These are phyloP conservation scores for Cercospora sp. DNA, from an alignment of 2,329 filamentous ascomycete species.

Conservation along the genomic window DNA sequence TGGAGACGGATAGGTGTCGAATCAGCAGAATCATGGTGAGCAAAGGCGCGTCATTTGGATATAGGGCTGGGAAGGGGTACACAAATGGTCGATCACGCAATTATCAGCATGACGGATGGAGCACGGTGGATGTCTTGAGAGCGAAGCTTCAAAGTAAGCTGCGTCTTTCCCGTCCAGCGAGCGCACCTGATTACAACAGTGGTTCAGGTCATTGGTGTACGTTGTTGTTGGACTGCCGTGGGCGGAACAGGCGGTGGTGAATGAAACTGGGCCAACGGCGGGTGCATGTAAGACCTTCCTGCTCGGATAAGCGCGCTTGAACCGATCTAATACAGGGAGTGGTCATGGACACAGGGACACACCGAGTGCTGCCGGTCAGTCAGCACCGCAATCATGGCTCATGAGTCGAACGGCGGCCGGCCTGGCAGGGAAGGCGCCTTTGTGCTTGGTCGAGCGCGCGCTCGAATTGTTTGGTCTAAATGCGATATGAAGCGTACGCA, in stretches of 20 bases:
- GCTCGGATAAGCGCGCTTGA: background rate
- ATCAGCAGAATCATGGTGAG: background rate
- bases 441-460: background rate
- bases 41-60: background rate
- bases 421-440: background rate
- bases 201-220: background rate
- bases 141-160: background rate
- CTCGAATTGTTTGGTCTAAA: background rate
- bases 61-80: background rate
- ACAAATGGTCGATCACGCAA: background rate
- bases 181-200: background rate
- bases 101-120: background rate
- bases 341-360: background rate
- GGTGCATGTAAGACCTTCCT: background rate
- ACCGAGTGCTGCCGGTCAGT: background rate
- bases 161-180: background rate
- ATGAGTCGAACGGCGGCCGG: background rate
- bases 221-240: background rate
- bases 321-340: background rate
- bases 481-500: background rate
- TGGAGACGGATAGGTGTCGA: background rate
- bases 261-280: background rate
- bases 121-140: background rate
- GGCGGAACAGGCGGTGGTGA: background rate
- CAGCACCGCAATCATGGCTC: background rate